Percentiles rank a stretch among this genome's conserved stretches.
Evolutionary conservation across 2,329 filamentous ascomycete genomes (phyloP).

Genomic region (Lasiodiplodia sp.): DNA sequence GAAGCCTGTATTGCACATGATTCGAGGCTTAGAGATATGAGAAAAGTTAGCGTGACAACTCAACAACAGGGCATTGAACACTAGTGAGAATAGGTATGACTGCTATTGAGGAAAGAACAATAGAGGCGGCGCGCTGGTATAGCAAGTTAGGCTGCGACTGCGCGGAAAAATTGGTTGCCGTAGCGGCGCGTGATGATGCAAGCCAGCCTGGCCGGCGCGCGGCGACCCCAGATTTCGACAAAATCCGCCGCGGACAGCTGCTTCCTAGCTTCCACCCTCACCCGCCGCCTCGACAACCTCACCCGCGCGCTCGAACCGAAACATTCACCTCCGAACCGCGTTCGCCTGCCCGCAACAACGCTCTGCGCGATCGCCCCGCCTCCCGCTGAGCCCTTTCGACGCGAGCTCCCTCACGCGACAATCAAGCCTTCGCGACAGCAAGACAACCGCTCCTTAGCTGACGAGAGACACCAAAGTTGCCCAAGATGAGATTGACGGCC

Average conservation of each 20-base stretch:
- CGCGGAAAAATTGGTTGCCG: conserved; percentile 10
- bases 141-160: background rate
- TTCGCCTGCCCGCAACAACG: background rate
- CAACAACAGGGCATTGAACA: background rate
- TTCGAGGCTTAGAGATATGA: background rate
- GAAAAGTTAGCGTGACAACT: background rate
- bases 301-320: background rate
- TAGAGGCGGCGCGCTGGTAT: background rate
- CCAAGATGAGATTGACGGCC: conserved; percentile 68
- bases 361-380: background rate
- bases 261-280: conserved; percentile 1
- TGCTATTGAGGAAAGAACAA: background rate
- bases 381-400: background rate
- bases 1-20: background rate
- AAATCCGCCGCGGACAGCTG: conserved; percentile 15
- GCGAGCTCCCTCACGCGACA: conserved; percentile 6
- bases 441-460: background rate
- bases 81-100: background rate
- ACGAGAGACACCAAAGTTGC: background rate
- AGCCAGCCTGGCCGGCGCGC: conserved; percentile 5
- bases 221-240: conserved; percentile 14
- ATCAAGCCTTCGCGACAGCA: background rate
- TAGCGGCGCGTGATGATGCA: conserved; percentile 18
- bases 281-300: background rate
- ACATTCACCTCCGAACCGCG: background rate